Evolutionary conservation across 768 basidiomycete genomes (phyloP), one percentile per base, ranked within the genome.

Genomic region (Saitozyma sp.): DNA sequence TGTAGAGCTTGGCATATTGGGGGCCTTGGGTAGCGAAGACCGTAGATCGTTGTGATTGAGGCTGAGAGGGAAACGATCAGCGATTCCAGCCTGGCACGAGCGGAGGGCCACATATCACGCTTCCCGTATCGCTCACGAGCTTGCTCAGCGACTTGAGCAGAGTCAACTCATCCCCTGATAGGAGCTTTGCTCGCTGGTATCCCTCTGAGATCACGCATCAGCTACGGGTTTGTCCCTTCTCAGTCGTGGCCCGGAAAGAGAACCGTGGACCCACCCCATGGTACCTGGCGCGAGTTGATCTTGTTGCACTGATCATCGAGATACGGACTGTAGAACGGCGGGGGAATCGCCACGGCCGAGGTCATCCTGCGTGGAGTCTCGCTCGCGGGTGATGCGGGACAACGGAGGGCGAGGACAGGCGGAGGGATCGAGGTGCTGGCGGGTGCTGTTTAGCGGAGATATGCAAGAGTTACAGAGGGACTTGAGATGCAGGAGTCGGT

Each of bases 81-180:
- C 45, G 45, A 11, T 17, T 17, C 6, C 2, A 11, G 11, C 2
- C 13, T 46, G 13, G 45, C 13, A 46, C n/a, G 45, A 11, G n/a
- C 13, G 6, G 1, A 2, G 45, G 13, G 45, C 13, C 13, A 46
- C 45, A 17, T 2, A 46, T 16, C 43, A 45, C 9, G 13, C n/a
- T 46, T 46, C 45, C 45, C 2, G 29, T 29, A 46, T n/a, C 83
- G 85, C 83, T 86, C 88, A 59, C 86, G 80, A 78, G 83, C 64
- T 89, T 86, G 79, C 93, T 92, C 19, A 96, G 88, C 75, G 86
- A 89, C 85, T 96, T 96, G 75, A 98, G 88, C 68, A 90, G 84
- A 10, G 84, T 81, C 14, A 96, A 85, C 77, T 97, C 93, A 60
- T 96, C 92, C 6, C 85, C 84, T 9, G 91, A 90, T 73, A 98